Evolutionary conservation across 192 early-diverging fungal genomes (phyloP), one percentile per base, ranked within the genome.

Genomic region (Gryganskiella cystojenkinii): DNA sequence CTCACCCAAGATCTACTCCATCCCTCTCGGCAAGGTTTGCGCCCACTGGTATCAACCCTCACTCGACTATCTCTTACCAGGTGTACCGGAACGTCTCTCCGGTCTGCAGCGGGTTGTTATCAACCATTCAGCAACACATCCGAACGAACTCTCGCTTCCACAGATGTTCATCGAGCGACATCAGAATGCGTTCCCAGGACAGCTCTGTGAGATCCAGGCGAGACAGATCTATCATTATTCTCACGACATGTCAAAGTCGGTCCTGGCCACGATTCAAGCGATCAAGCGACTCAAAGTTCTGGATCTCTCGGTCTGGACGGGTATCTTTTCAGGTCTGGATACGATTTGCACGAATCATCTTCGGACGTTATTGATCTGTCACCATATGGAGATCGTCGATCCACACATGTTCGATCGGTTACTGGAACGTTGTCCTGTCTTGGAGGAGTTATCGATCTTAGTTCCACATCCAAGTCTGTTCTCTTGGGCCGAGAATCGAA

Each of bases 21-120:
- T 71, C 4, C 62, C 70, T 25, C 55, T 71, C 7, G 70, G 70
- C 0, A 71, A 62, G 70, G 62, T 55, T n/a, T 64, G 70, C 27
- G 61, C 70, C 2, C 70, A 71, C 25, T 71, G 70, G 70, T 71
- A 71, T 24, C 70, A 71, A 4, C 70, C 70, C 24, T 71, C 70
- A 2, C 55, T 71, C 17, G 61, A 71, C 28, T 61, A 62, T 15
- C 45, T 71, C 7, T 30, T 71, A 7, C 70, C 61, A 11, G 70
- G 61, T 11, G 61, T 71, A 22, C 70, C 70, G 0, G 70, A 71
- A 15, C 52, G 55, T 8, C 70, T 71, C 15, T 71, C 70, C 13
- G 61, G 70, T 8, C 61, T 71, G 2, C 34, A 54, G 4, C 43
- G 70, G 46, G 62, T 71, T 57, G 70, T 71, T 33, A 71, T 71